Conservation (phyloP, 179 eudicot species). For the Sideroxylon spinosum region DNA sequence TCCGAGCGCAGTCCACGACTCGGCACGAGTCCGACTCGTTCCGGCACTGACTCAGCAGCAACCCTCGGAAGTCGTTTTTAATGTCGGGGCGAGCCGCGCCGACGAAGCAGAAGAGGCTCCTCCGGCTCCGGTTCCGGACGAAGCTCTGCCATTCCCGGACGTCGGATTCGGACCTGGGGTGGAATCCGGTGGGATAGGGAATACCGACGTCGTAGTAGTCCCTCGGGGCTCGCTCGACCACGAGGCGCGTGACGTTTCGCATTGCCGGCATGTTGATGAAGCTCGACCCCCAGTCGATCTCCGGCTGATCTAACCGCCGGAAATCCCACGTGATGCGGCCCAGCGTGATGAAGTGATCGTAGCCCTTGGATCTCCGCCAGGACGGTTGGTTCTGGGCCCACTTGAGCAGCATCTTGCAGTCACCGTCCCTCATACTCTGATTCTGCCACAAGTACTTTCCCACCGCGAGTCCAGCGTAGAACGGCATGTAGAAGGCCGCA, state of each 20-base stretch:
- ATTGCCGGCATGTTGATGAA: constrained; percentile 41
- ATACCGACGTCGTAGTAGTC: constrained; percentile 36
- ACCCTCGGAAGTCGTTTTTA: constrained; percentile 31
- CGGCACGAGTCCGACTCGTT: constrained; percentile 38
- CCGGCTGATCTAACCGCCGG: constrained; percentile 44
- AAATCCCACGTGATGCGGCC: constrained; percentile 58
- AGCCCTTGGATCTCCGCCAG: constrained; percentile 37
- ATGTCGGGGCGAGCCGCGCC: constrained; percentile 31
- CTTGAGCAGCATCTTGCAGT: constrained; percentile 22
- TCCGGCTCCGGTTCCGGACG: constrained; percentile 25
- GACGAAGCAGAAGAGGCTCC: constrained; percentile 34
- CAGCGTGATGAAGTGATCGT: constrained; percentile 44
- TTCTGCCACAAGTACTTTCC: constrained; percentile 39
- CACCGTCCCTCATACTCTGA: constrained; percentile 28
- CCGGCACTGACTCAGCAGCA: constrained; percentile 28
- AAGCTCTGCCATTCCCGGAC: constrained; percentile 36
- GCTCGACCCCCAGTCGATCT: constrained; percentile 44
- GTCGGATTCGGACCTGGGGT: constrained; percentile 31
- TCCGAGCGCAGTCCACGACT: constrained; percentile 34
- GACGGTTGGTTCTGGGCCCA: constrained; percentile 34
- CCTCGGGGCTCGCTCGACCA: constrained; percentile 33
- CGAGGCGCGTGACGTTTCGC: constrained; percentile 34
- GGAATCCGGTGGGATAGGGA: constrained; percentile 60
- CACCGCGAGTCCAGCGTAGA: constrained; percentile 50
- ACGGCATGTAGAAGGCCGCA: constrained; percentile 49